phyloP scores from a whole-genome alignment of 768 basidiomycete species.

The Calvatia gigantea region DNA sequence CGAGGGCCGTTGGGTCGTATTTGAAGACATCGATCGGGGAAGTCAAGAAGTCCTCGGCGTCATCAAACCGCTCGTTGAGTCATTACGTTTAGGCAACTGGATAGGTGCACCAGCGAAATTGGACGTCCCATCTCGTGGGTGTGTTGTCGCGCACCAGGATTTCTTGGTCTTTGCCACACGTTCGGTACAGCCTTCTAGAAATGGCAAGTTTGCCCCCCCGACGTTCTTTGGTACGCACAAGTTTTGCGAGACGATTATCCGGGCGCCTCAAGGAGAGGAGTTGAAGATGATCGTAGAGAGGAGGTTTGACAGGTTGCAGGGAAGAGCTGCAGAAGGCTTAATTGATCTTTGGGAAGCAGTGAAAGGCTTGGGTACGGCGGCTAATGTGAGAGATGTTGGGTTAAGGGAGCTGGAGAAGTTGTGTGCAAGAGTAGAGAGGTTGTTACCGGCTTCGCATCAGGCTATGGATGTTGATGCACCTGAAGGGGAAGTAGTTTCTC shows the following conservation, averaged over 20 bases:
- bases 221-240: constrained; percentile 86
- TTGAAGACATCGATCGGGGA: constrained; percentile 90
- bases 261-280: constrained; percentile 62
- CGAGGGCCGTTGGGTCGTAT: constrained; percentile 88
- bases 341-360: constrained; percentile 71
- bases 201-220: constrained; percentile 48
- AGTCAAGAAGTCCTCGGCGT: constrained; percentile 87
- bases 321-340: constrained; percentile 42
- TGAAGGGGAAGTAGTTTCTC: constrained; percentile 18
- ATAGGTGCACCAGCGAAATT: constrained; percentile 70
- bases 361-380: constrained; percentile 42
- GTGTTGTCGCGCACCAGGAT: constrained; percentile 68
- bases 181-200: constrained; percentile 50
- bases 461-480: constrained; percentile 38
- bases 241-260: constrained; percentile 67
- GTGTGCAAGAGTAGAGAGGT: constrained; percentile 64
- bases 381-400: constrained; percentile 61
- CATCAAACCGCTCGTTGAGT: constrained; percentile 82
- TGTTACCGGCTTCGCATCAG: constrained; percentile 50
- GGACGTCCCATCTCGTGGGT: constrained; percentile 70
- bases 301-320: constrained; percentile 62
- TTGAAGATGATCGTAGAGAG: constrained; percentile 64
- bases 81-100: constrained; percentile 62
- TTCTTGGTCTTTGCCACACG: constrained; percentile 92
- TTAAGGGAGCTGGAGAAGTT: constrained; percentile 82